Percentiles rank a stretch among this genome's conserved stretches.
phyloP scores from a whole-genome alignment of 78 protist species.

The Pelomyxa schiedti region DNA sequence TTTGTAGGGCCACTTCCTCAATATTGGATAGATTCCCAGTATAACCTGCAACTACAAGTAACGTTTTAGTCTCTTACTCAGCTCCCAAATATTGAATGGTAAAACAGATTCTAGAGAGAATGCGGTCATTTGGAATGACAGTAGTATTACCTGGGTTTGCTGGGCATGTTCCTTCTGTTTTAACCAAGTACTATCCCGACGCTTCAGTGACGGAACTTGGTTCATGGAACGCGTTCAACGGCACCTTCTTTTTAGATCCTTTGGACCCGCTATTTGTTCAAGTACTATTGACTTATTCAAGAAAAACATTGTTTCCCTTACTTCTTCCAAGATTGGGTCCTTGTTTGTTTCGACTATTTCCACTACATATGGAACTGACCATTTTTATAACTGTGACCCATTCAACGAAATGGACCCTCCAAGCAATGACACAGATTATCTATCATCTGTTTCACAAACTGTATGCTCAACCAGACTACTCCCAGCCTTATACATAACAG shows the following conservation, averaged over 20 bases:
- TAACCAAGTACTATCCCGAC: slow-evolving; percentile 16
- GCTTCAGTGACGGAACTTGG: slow-evolving; percentile 29
- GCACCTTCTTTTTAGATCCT: slow-evolving; percentile 36
- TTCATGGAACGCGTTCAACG: slow-evolving; percentile 35
- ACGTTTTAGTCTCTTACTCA: too few species aligned
- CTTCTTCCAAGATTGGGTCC: slow-evolving; percentile 29
- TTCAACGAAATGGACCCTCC: slow-evolving; percentile 70
- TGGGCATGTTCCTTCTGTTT: slow-evolving; percentile 65
- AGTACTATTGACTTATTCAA: too few species aligned
- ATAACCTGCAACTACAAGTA: slow-evolving; percentile 26
- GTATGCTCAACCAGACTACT: background rate
- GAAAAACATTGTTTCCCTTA: too few species aligned
- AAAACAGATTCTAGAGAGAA: slow-evolving; percentile 46
- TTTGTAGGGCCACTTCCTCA: slow-evolving; percentile 54
- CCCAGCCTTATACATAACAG: background rate
- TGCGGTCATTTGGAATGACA: slow-evolving; percentile 59
- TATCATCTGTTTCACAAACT: background rate
- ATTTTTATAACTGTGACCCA: slow-evolving; percentile 63
- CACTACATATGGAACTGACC: slow-evolving; percentile 58
- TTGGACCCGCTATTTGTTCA: slow-evolving; percentile 58
- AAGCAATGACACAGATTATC: slow-evolving; percentile 6
- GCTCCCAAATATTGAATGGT: too few species aligned
- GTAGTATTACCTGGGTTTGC: slow-evolving; percentile 71
- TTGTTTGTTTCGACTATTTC: slow-evolving; percentile 12
- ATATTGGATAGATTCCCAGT: slow-evolving; percentile 26